Evolutionary conservation across 1,284 basidiomycete species (phyloP), one percentile per base, ranked within the genome.

Genomic region (Neotropicomus parvogracilis): DNA sequence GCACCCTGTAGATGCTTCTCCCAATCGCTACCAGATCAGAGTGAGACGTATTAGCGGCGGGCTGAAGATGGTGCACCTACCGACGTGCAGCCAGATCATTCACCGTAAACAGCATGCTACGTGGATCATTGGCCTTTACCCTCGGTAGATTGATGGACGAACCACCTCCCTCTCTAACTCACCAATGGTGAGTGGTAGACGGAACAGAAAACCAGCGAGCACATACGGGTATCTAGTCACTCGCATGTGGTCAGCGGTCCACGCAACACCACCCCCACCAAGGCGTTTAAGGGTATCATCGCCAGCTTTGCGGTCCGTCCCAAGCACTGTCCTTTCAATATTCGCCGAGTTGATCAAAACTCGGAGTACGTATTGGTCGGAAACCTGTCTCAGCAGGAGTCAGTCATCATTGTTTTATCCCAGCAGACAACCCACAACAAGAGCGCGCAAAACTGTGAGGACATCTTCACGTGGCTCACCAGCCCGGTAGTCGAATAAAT

Each of bases 361-460:
- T 40, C 93, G 90, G 24, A 84, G 72, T 3, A 95, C 88, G 48
- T 83, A 83, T 37, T 79, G 77, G 56, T 95, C 74, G 13, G 80
- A 75, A 56, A 95, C 75, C 90, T 97, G 36, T 48, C 6, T 44
- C 32, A 31, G 19, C 7, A 8, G 40, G 14, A 14, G 14, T 24
- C 62, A 48, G 39, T 40, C 20, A 31, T 39, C 32, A 12, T 17
- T 33, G 36, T 40, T 34, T 5, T 21, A 43, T 20, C 49, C 26
- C 29, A 16, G 26, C 13, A 42, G 26, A 36, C 14, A 40, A 21
- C 80, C 11, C 54, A 91, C 93, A 26, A 89, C 82, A 6, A 97
- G 75, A n/a, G 86, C 88, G 19, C 92, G 86, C 26, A 95, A 73
- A 24, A 95, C 78, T 3, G 95, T 98, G 10, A 81, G 67, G 43